Evolutionary conservation across 2,329 filamentous ascomycete genomes (phyloP).

Genomic region (Helotiales sp.): DNA sequence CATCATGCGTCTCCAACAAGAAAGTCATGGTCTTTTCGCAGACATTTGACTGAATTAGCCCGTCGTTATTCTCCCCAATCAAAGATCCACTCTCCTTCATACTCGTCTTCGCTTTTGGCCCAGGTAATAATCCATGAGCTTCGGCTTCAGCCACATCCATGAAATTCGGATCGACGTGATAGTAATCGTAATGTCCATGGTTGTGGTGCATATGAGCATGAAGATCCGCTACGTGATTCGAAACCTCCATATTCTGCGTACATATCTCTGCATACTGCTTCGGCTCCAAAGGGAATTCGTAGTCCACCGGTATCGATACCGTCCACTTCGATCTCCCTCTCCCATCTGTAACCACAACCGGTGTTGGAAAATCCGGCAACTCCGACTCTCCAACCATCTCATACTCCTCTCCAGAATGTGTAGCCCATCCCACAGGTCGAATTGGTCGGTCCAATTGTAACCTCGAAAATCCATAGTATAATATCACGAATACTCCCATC

Average conservation of each 20-base stretch:
- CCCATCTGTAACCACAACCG: slow-evolving; percentile 67
- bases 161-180: slow-evolving; percentile 66
- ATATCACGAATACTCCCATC: slow-evolving; percentile 47
- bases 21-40: slow-evolving; percentile 76
- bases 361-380: slow-evolving; percentile 71
- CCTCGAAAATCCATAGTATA: slow-evolving; percentile 48
- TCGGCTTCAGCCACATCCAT: slow-evolving; percentile 75
- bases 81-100: slow-evolving; percentile 38
- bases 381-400: slow-evolving; percentile 67
- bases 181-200: slow-evolving; percentile 53
- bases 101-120: slow-evolving; percentile 36
- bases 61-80: slow-evolving; percentile 48
- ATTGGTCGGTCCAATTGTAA: slow-evolving; percentile 32
- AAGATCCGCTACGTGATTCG: slow-evolving; percentile 54
- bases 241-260: slow-evolving; percentile 64
- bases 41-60: slow-evolving; percentile 49
- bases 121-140: slow-evolving; percentile 57
- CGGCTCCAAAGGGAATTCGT: slow-evolving; percentile 65
- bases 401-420: slow-evolving; percentile 49
- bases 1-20: slow-evolving; percentile 71
- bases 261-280: slow-evolving; percentile 71
- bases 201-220: slow-evolving; percentile 43
- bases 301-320: slow-evolving; percentile 69
- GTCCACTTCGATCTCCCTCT: slow-evolving; percentile 73
- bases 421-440: slow-evolving; percentile 39